phyloP scores from a whole-genome alignment of 345 rosid species.

The Euphorbia lathyris region DNA sequence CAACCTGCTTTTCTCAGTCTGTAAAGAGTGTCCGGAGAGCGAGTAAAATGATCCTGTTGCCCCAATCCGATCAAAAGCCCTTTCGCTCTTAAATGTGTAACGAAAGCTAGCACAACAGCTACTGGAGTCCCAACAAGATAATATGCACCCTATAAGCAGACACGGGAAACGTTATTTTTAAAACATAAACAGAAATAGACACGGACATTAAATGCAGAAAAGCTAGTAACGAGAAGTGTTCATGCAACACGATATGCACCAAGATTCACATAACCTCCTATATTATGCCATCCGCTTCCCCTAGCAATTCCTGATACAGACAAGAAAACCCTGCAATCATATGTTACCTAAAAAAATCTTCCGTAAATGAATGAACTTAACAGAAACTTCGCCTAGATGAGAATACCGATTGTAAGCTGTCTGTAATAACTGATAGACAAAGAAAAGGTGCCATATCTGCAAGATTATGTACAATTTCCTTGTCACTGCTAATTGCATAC shows the following conservation, averaged over 20 bases:
- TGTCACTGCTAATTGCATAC: conserved; percentile 33
- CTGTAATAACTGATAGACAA: conserved; percentile 29
- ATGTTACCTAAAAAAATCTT: background rate
- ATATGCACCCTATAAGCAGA: conserved; percentile 41
- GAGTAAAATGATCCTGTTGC: conserved; percentile 15
- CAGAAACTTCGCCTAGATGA: conserved; percentile 13
- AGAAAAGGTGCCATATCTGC: conserved; percentile 35
- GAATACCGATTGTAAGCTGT: conserved; percentile 35
- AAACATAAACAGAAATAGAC: too few species aligned
- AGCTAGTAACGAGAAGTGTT: too few species aligned
- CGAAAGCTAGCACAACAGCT: conserved; percentile 31
- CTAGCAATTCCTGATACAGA: conserved; percentile 31
- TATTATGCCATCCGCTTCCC: conserved; percentile 47
- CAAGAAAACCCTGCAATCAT: background rate
- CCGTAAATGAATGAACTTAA: background rate
- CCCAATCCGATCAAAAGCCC: conserved; percentile 38
- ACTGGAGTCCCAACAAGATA: conserved; percentile 32
- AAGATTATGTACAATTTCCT: conserved; percentile 37
- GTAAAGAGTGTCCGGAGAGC: conserved; percentile 21
- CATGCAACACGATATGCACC: too few species aligned
- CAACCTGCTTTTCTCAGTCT: conserved; percentile 35
- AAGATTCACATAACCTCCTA: conserved; percentile 38
- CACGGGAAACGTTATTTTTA: too few species aligned
- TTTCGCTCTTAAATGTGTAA: conserved; percentile 21
- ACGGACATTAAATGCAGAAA: too few species aligned